Percentiles rank a stretch among this genome's conserved stretches.
Conservation (phyloP, 768 basidiomycete genomes). For the Leucosporidium yakuticum region DNA sequence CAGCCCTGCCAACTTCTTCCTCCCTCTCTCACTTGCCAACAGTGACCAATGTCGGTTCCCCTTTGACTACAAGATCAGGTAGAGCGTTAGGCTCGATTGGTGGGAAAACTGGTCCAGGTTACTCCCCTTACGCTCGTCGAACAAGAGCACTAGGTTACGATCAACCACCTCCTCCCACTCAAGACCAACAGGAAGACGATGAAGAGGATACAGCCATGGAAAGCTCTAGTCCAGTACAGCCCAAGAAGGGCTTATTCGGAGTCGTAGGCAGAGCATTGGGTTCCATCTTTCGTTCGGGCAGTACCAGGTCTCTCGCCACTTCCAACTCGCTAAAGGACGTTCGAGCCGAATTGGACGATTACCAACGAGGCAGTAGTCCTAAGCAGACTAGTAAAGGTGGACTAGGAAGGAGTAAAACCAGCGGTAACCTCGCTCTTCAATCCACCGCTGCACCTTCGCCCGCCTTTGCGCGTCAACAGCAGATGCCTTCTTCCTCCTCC, state of each 20-base stretch:
- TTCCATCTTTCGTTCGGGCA: too few species aligned
- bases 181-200: neutral
- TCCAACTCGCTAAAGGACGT: too few species aligned
- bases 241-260: too few species aligned
- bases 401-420: neutral
- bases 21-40: neutral
- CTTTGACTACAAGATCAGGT: neutral
- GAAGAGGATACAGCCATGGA: too few species aligned
- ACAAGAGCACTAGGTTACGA: neutral
- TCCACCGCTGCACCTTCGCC: neutral
- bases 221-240: too few species aligned
- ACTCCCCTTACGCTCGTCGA: slow-evolving; percentile 25
- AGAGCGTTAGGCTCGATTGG: slow-evolving; percentile 24
- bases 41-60: neutral
- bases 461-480: neutral
- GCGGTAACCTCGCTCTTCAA: neutral
- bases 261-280: too few species aligned
- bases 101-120: slow-evolving; percentile 13
- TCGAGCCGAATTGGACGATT: neutral
- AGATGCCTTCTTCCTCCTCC: slow-evolving; percentile 18
- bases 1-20: too few species aligned
- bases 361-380: neutral
- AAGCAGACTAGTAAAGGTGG: neutral
- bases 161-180: neutral
- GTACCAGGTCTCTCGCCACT: neutral